Evolutionary conservation across 352 stramenopile species (phyloP), one percentile per base, ranked within the genome.

Genomic region (Phytophthora lateralis): DNA sequence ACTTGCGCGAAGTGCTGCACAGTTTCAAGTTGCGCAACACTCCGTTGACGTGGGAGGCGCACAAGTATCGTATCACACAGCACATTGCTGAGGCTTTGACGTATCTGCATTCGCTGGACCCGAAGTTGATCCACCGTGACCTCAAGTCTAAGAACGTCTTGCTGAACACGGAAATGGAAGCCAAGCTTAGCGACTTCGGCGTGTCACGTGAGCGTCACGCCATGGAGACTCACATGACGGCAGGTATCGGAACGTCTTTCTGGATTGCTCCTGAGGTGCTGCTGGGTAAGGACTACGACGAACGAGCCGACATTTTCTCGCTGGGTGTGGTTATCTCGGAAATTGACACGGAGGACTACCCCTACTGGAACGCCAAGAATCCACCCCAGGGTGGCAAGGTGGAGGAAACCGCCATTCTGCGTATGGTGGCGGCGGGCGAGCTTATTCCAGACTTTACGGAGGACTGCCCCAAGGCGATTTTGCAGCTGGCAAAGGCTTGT

Each of bases 121-220:
- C 80, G 8, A 85, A 80, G 54, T 45, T 90, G 3, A 90, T 93
- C 58, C 83, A 93, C 51, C 79, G 83, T 43, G 83, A 91, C 39
- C 67, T 93, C 32, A 92, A 92, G 72, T 74, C 71, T 17, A 89
- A 83, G 66, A 92, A 92, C 27, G 78, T 92, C 27, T 39, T 93
- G 27, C 46, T 93, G n/a, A 80, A 84, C 60, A 73, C 65, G 1
- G 69, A 84, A 27, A 73, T 88, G 69, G 69, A 88, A 35, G 78
- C 80, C 21, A 92, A 92, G 41, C 63, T 92, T n/a, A 92, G 79
- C 35, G 83, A 92, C 67, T 92, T 92, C 64, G 81, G 81, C 15
- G 73, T 89, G n/a, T 89, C 76, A 0, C 78, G 81, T 9, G 77
- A 89, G 47, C 73, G 73, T 12, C 63, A 82, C 55, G 67, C 70